phyloP scores from a whole-genome alignment of 345 rosid species.

The Lepidium africanum region DNA sequence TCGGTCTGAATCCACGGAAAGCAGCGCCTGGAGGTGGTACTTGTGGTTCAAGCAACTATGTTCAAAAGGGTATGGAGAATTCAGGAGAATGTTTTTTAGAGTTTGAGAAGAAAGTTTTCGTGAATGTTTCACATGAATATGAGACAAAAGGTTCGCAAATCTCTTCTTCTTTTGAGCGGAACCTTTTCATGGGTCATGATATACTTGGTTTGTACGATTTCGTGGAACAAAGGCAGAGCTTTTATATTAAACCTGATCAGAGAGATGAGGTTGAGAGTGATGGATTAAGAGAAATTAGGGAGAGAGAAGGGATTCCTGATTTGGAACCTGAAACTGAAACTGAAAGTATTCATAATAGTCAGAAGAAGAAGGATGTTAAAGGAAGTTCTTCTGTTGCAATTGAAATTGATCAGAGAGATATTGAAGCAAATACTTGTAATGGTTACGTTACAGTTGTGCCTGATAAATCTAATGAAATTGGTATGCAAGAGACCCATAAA shows the following conservation, averaged over 20 bases:
- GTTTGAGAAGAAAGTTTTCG: not conserved
- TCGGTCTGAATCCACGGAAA: not conserved
- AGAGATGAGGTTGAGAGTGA: conserved; percentile 13
- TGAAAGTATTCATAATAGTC: conserved; percentile 4
- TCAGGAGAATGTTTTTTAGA: not conserved
- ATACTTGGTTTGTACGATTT: not conserved
- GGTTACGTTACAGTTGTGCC: not conserved
- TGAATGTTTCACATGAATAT: not conserved
- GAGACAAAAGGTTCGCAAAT: not conserved
- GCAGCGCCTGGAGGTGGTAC: not conserved
- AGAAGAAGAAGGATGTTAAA: not conserved
- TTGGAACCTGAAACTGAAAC: conserved; percentile 19
- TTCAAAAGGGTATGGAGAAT: not conserved
- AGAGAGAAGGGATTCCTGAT: conserved; percentile 32
- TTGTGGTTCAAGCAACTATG: conserved; percentile 5
- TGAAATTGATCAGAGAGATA: not conserved
- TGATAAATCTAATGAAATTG: not conserved
- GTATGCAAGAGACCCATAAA: not conserved
- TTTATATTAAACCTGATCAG: not conserved
- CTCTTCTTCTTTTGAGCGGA: not conserved
- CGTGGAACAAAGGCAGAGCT: not conserved
- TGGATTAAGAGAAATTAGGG: conserved; percentile 16
- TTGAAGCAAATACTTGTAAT: conserved; percentile 4
- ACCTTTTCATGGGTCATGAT: not conserved
- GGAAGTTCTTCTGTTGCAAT: not conserved